A percentile compares a stretch with the other conserved stretches of the same genome.
phyloP scores from a whole-genome alignment of 202 grass and related monocot genomes.

The Cymbopogon flexuosus region DNA sequence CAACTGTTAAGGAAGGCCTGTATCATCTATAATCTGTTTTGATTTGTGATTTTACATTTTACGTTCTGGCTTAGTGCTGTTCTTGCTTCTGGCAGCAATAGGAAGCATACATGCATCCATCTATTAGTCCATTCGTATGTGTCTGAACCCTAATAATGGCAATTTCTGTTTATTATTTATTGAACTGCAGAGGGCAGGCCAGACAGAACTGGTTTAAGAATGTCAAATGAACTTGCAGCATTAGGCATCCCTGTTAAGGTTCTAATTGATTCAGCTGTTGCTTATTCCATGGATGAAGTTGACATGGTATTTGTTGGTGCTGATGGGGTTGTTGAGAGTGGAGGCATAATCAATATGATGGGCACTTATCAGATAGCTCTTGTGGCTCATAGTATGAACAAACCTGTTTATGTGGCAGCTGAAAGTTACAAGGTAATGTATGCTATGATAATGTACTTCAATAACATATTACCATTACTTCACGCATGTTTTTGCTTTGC shows the following conservation, averaged over 20 bases:
- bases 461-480: not conserved
- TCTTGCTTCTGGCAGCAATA: not conserved
- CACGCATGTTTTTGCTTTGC: conserved; percentile 5
- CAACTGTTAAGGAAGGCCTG: not conserved
- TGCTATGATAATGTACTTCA: not conserved
- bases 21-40: not conserved
- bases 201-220: conserved; percentile 73
- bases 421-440: conserved; percentile 87
- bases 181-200: conserved; percentile 81
- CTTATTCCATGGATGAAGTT: conserved; percentile 92
- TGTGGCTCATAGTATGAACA: conserved; percentile 88
- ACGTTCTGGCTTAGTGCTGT: not conserved
- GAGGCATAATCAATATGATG: conserved; percentile 99
- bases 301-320: conserved; percentile 97
- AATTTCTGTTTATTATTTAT: not conserved
- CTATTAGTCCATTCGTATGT: not conserved
- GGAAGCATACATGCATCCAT: not conserved
- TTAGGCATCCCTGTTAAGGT: conserved; percentile 85
- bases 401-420: conserved; percentile 89
- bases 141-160: not conserved
- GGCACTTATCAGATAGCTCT: conserved; percentile 97
- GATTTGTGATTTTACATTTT: not conserved
- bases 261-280: conserved; percentile 89
- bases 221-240: conserved; percentile 84
- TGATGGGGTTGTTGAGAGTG: conserved; percentile 97